Evolutionary conservation across 2,329 filamentous ascomycete species (phyloP).

Genomic region (Chaetomium sp.): DNA sequence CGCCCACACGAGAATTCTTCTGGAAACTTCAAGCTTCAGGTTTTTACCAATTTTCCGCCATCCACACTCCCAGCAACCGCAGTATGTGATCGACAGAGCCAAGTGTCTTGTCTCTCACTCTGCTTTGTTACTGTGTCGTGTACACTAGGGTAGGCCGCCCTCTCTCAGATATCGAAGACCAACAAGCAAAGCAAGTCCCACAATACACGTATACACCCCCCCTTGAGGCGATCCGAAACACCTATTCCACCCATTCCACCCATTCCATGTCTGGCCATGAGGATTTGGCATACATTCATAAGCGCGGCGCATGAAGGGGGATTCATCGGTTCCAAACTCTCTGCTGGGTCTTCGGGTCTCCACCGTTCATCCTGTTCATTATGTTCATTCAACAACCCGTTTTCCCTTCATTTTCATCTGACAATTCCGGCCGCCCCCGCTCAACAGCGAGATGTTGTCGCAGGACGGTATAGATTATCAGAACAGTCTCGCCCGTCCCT

Average conservation of each 20-base stretch:
- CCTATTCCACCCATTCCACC: neutral
- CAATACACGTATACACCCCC: neutral
- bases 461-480: conserved; percentile 13
- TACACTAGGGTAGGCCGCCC: no score
- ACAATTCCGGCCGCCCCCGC: neutral
- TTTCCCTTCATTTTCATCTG: conserved; percentile 8
- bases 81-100: no score
- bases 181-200: no score
- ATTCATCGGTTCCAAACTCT: neutral
- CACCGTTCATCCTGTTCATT: neutral
- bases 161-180: no score
- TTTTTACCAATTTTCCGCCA: conserved; percentile 1
- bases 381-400: conserved; percentile 9
- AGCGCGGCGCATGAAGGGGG: no score
- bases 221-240: conserved; percentile 2
- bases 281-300: no score
- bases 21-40: conserved; percentile 9
- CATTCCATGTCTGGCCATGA: no score
- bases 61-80: neutral
- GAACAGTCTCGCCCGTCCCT: no score
- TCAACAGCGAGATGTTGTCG: neutral
- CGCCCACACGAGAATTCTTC: conserved; percentile 14
- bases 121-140: no score
- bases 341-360: neutral
- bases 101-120: no score